These are phyloP conservation scores for Beta lomatogona DNA, from an alignment of 179 eudicot species.

Conservation along the genomic window DNA sequence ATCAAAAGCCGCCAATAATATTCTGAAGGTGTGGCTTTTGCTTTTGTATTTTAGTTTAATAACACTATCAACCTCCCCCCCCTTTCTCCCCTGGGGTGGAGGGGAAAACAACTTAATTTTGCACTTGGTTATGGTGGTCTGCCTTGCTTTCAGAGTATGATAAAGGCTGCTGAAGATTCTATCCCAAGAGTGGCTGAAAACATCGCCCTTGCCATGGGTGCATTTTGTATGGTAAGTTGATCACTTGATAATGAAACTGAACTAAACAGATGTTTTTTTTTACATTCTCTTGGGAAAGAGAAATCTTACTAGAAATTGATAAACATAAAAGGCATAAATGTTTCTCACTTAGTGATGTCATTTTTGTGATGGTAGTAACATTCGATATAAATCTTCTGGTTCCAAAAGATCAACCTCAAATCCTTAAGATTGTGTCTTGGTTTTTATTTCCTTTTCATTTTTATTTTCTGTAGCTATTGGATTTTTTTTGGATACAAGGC, in stretches of 20 bases:
- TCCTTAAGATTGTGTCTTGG: background rate
- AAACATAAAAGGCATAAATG: background rate
- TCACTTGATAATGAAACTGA: background rate
- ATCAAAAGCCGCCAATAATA: constrained; percentile 66
- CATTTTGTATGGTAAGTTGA: constrained; percentile 73
- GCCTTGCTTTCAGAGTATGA: constrained; percentile 51
- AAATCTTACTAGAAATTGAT: background rate
- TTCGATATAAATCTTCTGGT: background rate
- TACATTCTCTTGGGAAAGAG: background rate
- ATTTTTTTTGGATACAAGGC: too few species aligned
- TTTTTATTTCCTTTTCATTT: too few species aligned
- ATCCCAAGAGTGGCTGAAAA: constrained; percentile 93
- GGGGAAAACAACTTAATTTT: background rate
- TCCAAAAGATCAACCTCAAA: background rate
- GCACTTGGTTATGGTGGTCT: constrained; percentile 13
- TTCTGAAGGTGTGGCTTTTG: constrained; percentile 59
- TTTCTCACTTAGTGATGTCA: background rate
- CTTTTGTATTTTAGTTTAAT: constrained; percentile 9
- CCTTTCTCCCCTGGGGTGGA: too few species aligned
- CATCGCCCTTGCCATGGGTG: constrained; percentile 82
- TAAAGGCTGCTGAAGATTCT: constrained; percentile 67
- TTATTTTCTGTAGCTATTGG: too few species aligned
- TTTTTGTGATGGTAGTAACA: background rate
- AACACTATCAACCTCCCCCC: background rate
- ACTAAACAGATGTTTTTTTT: background rate